Conservation (phyloP, 129 eudicot genomes). For the Chrysanthemum makinoi region DNA sequence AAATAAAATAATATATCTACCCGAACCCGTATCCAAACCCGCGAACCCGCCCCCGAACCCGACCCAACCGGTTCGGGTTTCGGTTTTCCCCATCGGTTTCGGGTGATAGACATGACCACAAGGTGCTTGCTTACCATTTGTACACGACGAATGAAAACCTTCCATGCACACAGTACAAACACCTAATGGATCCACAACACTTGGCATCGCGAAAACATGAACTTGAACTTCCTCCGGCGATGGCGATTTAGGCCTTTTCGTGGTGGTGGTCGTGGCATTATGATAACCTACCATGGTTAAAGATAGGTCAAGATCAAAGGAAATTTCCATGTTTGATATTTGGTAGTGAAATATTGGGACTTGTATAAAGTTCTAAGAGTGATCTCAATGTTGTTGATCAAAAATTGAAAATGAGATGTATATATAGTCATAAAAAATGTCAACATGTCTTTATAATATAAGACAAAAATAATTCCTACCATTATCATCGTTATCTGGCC, state of each 20-base stretch:
- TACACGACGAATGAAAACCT: slow-evolving; percentile 24
- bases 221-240: slow-evolving; percentile 15
- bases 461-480: too few species aligned
- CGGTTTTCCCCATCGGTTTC: too few species aligned
- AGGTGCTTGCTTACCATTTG: slow-evolving; percentile 30
- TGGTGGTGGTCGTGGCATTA: not conserved
- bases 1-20: too few species aligned
- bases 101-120: slow-evolving; percentile 72
- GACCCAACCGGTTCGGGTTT: too few species aligned
- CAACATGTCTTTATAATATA: not conserved
- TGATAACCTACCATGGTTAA: slow-evolving; percentile 28
- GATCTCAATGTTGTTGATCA: not conserved
- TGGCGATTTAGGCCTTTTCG: not conserved
- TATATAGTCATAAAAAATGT: not conserved
- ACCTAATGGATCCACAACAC: not conserved
- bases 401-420: not conserved
- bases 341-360: not conserved
- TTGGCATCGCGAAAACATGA: slow-evolving; percentile 22
- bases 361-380: not conserved
- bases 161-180: slow-evolving; percentile 48
- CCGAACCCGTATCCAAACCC: too few species aligned
- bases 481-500: too few species aligned
- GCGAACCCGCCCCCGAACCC: too few species aligned
- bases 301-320: slow-evolving; percentile 37
- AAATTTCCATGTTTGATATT: slow-evolving; percentile 12